Conservation (phyloP, 2,329 filamentous ascomycete species). For the Alternaria ethzedia region DNA sequence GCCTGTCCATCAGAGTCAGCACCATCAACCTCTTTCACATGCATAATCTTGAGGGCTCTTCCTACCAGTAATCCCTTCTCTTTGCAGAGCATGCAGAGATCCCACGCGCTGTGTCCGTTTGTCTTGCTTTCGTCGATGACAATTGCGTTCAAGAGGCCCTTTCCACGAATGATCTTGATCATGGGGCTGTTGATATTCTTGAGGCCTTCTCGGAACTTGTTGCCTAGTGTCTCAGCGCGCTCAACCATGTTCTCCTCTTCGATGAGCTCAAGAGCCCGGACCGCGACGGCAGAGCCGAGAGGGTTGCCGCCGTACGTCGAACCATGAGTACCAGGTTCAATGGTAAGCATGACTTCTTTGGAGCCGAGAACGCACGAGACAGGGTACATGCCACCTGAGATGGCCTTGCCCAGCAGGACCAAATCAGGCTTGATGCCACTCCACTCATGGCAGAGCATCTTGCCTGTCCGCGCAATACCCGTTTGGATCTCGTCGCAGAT, state of each 20-base stretch:
- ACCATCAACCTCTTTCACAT: constrained; percentile 33
- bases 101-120: constrained; percentile 88
- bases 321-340: constrained; percentile 96
- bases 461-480: constrained; percentile 91
- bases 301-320: constrained; percentile 99
- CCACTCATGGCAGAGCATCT: constrained; percentile 94
- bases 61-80: constrained; percentile 90
- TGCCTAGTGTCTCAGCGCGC: constrained; percentile 79
- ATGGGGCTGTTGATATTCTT: constrained; percentile 77
- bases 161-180: constrained; percentile 83
- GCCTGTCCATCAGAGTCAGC: constrained; percentile 64
- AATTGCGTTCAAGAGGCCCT: constrained; percentile 93
- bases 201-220: constrained; percentile 82
- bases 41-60: constrained; percentile 50
- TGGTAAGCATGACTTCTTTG: constrained; percentile 91
- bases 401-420: constrained; percentile 94
- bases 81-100: constrained; percentile 94
- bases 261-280: constrained; percentile 91
- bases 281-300: constrained; percentile 91
- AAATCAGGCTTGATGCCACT: constrained; percentile 93
- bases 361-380: constrained; percentile 89
- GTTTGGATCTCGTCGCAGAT: constrained; percentile 99
- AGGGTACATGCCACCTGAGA: constrained; percentile 99
- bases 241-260: constrained; percentile 89
- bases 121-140: constrained; percentile 92